These are phyloP conservation scores for Pistacia vera DNA, from an alignment of 345 rosid genomes.

Conservation along the genomic window DNA sequence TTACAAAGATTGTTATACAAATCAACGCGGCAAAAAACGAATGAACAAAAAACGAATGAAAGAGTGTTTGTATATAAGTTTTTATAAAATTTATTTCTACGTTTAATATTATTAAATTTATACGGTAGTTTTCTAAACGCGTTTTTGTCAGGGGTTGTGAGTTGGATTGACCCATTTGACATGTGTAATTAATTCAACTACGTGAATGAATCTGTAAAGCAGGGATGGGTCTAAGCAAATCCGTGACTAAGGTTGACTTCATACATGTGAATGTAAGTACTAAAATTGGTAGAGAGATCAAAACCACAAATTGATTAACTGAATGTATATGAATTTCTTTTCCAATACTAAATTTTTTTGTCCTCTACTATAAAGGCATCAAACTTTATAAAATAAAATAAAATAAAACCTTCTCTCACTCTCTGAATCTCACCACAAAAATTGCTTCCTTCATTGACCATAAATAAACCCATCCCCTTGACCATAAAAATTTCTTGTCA, in stretches of 20 bases:
- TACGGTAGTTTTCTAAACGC: too few species aligned
- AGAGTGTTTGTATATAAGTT: too few species aligned
- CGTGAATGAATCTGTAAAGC: too few species aligned
- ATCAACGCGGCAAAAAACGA: too few species aligned
- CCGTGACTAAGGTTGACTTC: constrained; percentile 36
- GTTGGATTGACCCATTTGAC: too few species aligned
- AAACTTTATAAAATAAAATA: background rate
- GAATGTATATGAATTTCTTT: constrained; percentile 4
- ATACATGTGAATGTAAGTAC: constrained; percentile 24
- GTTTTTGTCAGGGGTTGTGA: too few species aligned
- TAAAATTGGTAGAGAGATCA: background rate
- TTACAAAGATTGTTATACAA: too few species aligned
- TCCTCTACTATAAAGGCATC: background rate
- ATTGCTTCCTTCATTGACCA: background rate
- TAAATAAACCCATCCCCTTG: background rate
- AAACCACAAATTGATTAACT: background rate
- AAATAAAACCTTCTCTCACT: background rate
- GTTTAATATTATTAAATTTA: too few species aligned
- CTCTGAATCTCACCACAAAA: background rate
- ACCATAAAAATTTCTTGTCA: background rate
- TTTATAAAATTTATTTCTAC: too few species aligned
- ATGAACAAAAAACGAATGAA: too few species aligned
- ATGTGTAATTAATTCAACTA: too few species aligned
- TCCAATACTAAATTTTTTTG: background rate
- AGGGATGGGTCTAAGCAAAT: background rate